Evolutionary conservation across 2,329 filamentous ascomycete genomes (phyloP).

Genomic region (Chaetomium olivaceum): DNA sequence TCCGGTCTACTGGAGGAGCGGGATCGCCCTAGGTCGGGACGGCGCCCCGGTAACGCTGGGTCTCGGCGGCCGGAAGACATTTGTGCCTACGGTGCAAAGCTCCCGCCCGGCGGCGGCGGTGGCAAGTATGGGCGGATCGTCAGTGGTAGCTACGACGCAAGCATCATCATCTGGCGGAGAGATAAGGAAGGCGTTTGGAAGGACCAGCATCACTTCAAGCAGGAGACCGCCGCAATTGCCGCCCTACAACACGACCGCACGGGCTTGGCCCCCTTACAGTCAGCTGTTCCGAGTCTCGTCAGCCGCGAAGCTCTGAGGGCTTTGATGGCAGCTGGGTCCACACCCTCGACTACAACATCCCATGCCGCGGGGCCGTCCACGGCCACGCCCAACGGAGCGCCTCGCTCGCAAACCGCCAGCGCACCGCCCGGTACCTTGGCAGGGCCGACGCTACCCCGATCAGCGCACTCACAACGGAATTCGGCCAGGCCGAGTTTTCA

Average conservation of each 20-base stretch:
- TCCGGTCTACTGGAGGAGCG: constrained; percentile 48
- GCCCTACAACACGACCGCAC: constrained; percentile 40
- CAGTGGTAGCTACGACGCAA: constrained; percentile 94
- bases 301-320: constrained; percentile 10
- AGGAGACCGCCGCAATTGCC: constrained; percentile 66
- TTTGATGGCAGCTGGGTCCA: background rate
- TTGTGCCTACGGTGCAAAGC: constrained; percentile 76
- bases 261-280: constrained; percentile 28
- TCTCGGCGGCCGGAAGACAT: constrained; percentile 75
- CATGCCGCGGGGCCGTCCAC: constrained; percentile 12
- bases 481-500: constrained; percentile 38
- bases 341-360: background rate
- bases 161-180: constrained; percentile 90
- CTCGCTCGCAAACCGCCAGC: constrained; percentile 21
- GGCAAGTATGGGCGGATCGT: constrained; percentile 92
- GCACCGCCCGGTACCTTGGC: constrained; percentile 18
- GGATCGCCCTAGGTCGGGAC: constrained; percentile 39
- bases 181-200: constrained; percentile 85
- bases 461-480: constrained; percentile 23
- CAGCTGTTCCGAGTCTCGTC: constrained; percentile 21
- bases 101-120: constrained; percentile 88
- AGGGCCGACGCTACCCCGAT: constrained; percentile 23
- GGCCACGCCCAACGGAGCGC: constrained; percentile 8
- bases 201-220: constrained; percentile 70
- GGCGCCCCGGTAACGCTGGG: constrained; percentile 63